Base-by-base conservation (phyloP, 805 yeast genomes). In the Metschnikowia borealis region DNA sequence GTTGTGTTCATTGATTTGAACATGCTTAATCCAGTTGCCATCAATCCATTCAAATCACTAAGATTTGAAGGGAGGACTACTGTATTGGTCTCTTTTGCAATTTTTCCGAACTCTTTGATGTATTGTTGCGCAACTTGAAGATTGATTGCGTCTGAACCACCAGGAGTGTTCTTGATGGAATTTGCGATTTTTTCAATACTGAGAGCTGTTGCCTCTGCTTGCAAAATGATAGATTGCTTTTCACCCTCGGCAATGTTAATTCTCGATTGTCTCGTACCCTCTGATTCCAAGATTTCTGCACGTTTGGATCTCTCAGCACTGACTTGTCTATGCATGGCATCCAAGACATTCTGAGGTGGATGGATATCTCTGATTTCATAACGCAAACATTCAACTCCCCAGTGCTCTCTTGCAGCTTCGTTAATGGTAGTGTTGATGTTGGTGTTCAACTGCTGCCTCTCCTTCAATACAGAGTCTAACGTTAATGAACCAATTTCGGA, bases 301-400 rank as follows among this genome's bases (percentile, higher is more conserved):
- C 79, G 81, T 63, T 85, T 86, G 55, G 82, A 84, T 65, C 95
- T 95, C 67, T 88, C 95, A 41, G 95, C 94, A 52, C 85, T 79
- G 21, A 89, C 96, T 67, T 87, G 96, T 64, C 92, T 80, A 68
- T 88, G 96, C 96, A 88, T 89, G 26, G 96, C 94, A 60, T 85
- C 91, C 59, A 88, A 79, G 10, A 88, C 96, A 58, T 87, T 86
- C 35, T 78, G 77, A 2, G 96, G 96, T 1, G 96, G 96, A 64
- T 88, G 90, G 52, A 88, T 88, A 63, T 88, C 96, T 62, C 90
- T 80, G 68, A 88, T 87, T 66, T 88, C 96, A 67, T 89, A 87
- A 62, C 96, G 79, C 54, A 88, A 73, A 63, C 95, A 89, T 61
- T 80, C 78, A 50, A 88, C 84, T 49, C 96, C 96, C 96, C 96